Percentiles rank a stretch among this genome's conserved stretches.
Evolutionary conservation across 2,329 filamentous ascomycete species (phyloP).

Genomic region (Xylogone sp.): DNA sequence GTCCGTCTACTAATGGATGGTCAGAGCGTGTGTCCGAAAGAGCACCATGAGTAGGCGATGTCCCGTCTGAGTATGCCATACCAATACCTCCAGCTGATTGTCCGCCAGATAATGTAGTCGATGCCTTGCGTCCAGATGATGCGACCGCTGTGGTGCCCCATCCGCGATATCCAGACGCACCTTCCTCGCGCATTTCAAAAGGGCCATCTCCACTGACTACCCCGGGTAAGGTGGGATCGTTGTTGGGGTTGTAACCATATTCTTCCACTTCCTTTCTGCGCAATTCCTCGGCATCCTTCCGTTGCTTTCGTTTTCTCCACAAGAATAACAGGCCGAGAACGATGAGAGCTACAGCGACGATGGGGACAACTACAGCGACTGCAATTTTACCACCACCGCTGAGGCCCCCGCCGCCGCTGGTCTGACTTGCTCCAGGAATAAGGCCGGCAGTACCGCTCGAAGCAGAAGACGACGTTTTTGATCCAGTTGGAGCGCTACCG

Average conservation of each 20-base stretch:
- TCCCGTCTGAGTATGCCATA: constrained; percentile 68
- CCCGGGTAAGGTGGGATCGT: constrained; percentile 73
- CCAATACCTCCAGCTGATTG: constrained; percentile 47
- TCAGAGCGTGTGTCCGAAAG: constrained; percentile 67
- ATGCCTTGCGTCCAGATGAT: constrained; percentile 75
- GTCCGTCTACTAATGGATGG: constrained; percentile 56
- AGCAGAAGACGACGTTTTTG: constrained; percentile 21
- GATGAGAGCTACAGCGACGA: constrained; percentile 79
- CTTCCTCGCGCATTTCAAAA: constrained; percentile 74
- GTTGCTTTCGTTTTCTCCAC: constrained; percentile 85
- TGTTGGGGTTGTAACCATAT: constrained; percentile 97
- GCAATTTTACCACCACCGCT: constrained; percentile 71
- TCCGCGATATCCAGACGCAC: constrained; percentile 78
- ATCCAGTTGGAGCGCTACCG: constrained; percentile 4
- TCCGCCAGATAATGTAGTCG: constrained; percentile 83
- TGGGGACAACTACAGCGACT: constrained; percentile 89
- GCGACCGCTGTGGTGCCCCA: constrained; percentile 78
- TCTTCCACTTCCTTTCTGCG: constrained; percentile 95
- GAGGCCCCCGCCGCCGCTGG: constrained; percentile 32
- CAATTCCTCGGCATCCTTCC: constrained; percentile 80
- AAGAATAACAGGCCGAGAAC: constrained; percentile 74
- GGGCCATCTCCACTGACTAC: constrained; percentile 44
- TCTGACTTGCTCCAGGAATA: constrained; percentile 2
- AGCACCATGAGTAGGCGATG: constrained; percentile 62
- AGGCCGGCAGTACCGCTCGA: constrained; percentile 17